Conservation (phyloP, 1,139 yeast species). For the Yamadazyma blattariae region DNA sequence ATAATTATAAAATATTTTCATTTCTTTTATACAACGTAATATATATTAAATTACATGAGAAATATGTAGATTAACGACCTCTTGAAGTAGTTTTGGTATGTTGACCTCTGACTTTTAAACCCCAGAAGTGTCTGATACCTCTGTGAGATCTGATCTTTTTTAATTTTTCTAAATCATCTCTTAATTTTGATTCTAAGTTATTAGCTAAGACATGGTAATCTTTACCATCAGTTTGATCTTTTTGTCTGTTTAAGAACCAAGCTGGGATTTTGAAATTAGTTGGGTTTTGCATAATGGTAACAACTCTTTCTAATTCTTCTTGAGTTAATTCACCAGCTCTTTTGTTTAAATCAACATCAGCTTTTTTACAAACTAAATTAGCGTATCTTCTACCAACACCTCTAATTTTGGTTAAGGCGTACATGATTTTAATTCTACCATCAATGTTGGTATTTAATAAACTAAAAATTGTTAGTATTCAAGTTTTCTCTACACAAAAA, state of each 20-base stretch:
- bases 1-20: too few relatives aligned
- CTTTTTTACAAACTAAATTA: conserved; percentile 99
- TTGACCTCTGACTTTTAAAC: conserved; percentile 96
- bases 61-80: conserved; percentile 59
- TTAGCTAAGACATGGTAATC: conserved; percentile 98
- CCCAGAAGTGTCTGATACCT: conserved; percentile 99
- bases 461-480: conserved; percentile 44
- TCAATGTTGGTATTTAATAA: conserved; percentile 99
- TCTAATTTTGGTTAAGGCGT: conserved; percentile 99
- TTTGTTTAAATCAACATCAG: conserved; percentile 97
- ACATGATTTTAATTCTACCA: conserved; percentile 99
- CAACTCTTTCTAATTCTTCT: conserved; percentile 99
- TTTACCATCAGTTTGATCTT: conserved; percentile 98
- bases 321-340: conserved; percentile 99
- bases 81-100: conserved; percentile 99
- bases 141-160: conserved; percentile 99
- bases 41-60: conserved; percentile 19
- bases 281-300: conserved; percentile 99
- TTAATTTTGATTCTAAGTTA: conserved; percentile 98
- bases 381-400: conserved; percentile 99
- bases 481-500: too few relatives aligned
- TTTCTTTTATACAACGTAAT: too few relatives aligned
- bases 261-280: conserved; percentile 98
- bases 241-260: conserved; percentile 99
- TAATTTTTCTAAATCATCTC: conserved; percentile 99